Evolutionary conservation across 176 grass and related monocot genomes (phyloP), one percentile per base, ranked within the genome.

Genomic region (Avena atlantica): DNA sequence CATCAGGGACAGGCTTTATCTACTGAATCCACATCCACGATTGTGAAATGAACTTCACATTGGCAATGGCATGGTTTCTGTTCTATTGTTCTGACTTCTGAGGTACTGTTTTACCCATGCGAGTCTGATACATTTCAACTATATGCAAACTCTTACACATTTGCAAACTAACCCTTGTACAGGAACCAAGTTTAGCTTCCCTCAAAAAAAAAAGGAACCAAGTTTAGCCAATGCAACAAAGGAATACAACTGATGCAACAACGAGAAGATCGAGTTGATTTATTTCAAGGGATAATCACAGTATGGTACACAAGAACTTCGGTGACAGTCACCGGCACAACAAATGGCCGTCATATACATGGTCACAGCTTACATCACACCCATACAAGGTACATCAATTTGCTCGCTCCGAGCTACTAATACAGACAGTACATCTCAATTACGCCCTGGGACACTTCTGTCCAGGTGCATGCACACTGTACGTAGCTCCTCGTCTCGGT

Each of bases 391-490:
- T 84, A 80, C 85, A 75, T 60, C 78, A 16, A 51, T 31, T 51
- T 51, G 71, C 71, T 74, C 71, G 25, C 71, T 74, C 71, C n/a
- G 21, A 74, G 72, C 72, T 52, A 75, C 72, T 52, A 27, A 29
- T 74, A 74, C 70, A 73, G 20, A 12, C 12, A 25, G 47, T 25
- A 52, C 12, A 25, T 51, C 13, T 49, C 77, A 78, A 12, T 67
- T 49, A 9, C 27, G 69, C 70, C 78, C 51, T 34, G 70, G 1
- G 70, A 88, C 90, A 81, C 70, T 88, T 91, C 0, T 78, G 86
- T 34, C 82, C 79, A 84, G 86, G 90, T 50, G 16, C 40, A 1
- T 25, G 12, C 63, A 66, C 12, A 24, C 12, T n/a, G 59, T 27
- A 71, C 0, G 73, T 45, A 47, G 31, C 57, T 52, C 53, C 13